Evolutionary conservation across 1,139 yeast species (phyloP), one percentile per base, ranked within the genome.

Genomic region (Sugiyamaella grinbergsii): DNA sequence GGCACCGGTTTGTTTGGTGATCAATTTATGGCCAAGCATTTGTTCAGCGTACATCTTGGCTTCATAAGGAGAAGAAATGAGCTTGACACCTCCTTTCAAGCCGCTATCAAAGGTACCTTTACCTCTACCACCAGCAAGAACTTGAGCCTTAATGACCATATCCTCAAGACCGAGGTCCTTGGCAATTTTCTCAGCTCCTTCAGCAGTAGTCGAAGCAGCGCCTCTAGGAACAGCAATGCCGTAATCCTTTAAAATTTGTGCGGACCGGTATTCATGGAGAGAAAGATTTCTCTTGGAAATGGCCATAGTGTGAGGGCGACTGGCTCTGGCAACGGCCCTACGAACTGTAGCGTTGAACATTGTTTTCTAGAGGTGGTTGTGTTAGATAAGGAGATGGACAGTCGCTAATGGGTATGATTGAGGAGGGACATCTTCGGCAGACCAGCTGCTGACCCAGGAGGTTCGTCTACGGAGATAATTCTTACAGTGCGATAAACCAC

Each of bases 101-200:
- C 98, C 98, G 64, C 83, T 83, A 75, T 90, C 97, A 63, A 93
- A 91, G 73, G 88, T 91, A 59, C 99, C 99, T 74, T 93, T 93
- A 76, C 99, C 99, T 75, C 99, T 85, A 69, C 99, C 99, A 75
- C 99, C 99, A 55, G 98, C 91, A 67, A 94, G 80, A 49, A 96
- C 98, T 77, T 93, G 99, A 54, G 98, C 98, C 79, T 93, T 93
- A 71, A 93, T 81, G 60, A 93, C 98, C 75, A 93, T 77, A 63
- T 89, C 95, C 64, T 82, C 82, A 59, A 87, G 77, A 62, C 83
- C 72, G 66, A 73, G 65, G 62, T 77, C 70, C 70, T 80, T 76
- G 60, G 98, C 98, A 53, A 85, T 83, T 54, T 83, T 78, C 68
- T 71, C 88, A 46, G 98, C 98, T 59, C 86, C 95, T 64, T 85